These are phyloP conservation scores for Solanum virginianum DNA, from an alignment of 257 asterid genomes.

Conservation along the genomic window DNA sequence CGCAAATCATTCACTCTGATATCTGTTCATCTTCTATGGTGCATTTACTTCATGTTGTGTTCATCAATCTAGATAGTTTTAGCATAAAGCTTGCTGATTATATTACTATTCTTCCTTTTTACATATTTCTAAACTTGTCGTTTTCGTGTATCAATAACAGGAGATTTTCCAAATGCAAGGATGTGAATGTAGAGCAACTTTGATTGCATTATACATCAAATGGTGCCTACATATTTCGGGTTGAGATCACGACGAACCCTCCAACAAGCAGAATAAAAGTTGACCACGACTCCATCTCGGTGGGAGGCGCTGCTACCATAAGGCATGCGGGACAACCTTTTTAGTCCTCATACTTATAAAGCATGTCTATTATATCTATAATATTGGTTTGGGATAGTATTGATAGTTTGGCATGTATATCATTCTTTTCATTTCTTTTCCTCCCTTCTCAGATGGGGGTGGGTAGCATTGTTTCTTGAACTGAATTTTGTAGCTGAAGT, in stretches of 20 bases:
- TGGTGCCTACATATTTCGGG: background rate
- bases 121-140: background rate
- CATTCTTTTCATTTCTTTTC: background rate
- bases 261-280: background rate
- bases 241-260: background rate
- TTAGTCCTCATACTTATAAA: background rate
- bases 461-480: background rate
- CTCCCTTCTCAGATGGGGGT: background rate
- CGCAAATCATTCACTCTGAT: background rate
- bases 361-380: background rate
- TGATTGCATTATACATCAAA: background rate
- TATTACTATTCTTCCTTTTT: background rate
- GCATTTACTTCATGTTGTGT: background rate
- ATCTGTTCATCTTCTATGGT: background rate
- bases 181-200: background rate
- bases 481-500: background rate
- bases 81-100: background rate
- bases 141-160: background rate
- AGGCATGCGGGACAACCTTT: background rate
- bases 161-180: background rate
- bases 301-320: background rate
- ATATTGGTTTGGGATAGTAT: background rate
- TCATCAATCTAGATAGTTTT: background rate
- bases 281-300: background rate
- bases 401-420: background rate